Conservation (phyloP, 106 monocot genomes). For the Chionographis japonica region DNA sequence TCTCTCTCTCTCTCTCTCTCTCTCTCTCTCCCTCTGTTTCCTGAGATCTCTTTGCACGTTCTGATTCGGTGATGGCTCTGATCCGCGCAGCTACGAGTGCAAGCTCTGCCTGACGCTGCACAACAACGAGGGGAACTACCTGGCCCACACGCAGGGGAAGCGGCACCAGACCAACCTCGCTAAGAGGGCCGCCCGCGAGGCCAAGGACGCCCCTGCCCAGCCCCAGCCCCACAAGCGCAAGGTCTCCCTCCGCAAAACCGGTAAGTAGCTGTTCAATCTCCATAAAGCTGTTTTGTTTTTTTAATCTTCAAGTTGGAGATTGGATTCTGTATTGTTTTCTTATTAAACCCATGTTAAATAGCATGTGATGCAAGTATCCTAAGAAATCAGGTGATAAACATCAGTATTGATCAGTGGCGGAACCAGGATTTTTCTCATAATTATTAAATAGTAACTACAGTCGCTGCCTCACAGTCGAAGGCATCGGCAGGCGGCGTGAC, state of each 20-base stretch:
- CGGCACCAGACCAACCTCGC: conserved; percentile 98
- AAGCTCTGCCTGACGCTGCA: conserved; percentile 95
- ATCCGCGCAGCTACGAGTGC: conserved; percentile 67
- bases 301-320: too few relatives aligned
- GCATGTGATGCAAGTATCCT: too few relatives aligned
- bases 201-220: conserved; percentile 88
- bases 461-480: too few relatives aligned
- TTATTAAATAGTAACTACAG: too few relatives aligned
- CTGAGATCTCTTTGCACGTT: not conserved
- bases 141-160: conserved; percentile 98
- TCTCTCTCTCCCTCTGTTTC: too few relatives aligned
- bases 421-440: too few relatives aligned
- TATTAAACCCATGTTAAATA: too few relatives aligned
- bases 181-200: conserved; percentile 91
- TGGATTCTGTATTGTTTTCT: too few relatives aligned
- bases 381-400: too few relatives aligned
- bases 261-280: conserved; percentile 15
- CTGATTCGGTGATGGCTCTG: not conserved
- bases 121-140: conserved; percentile 98
- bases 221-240: conserved; percentile 99
- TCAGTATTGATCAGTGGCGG: too few relatives aligned
- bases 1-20: not conserved
- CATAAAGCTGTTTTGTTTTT: too few relatives aligned
- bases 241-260: conserved; percentile 52
- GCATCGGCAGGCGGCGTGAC: too few relatives aligned